These are phyloP conservation scores for Suillus weaverae DNA, from an alignment of 768 basidiomycete species.

Conservation along the genomic window DNA sequence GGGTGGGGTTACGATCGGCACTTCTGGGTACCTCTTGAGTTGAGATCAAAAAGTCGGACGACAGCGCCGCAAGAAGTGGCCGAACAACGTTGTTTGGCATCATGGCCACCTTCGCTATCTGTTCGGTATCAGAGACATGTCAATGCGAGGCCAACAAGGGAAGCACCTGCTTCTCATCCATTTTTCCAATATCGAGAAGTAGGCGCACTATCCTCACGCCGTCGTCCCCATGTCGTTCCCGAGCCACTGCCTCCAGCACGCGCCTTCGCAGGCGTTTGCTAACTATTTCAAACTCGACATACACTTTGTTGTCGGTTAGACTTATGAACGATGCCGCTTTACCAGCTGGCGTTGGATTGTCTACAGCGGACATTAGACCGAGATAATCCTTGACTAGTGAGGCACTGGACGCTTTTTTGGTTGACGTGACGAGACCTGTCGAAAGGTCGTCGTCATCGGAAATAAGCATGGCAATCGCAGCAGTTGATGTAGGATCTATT, in stretches of 20 bases:
- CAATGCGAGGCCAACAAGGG: background rate
- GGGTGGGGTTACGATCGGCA: slow-evolving; percentile 83
- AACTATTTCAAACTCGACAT: slow-evolving; percentile 79
- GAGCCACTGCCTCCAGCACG: slow-evolving; percentile 74
- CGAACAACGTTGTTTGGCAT: slow-evolving; percentile 88
- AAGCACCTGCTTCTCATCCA: slow-evolving; percentile 90
- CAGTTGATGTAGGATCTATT: slow-evolving; percentile 65
- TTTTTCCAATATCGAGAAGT: slow-evolving; percentile 79
- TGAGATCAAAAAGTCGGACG: slow-evolving; percentile 80
- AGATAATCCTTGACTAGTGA: slow-evolving; percentile 76
- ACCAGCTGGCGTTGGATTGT: slow-evolving; percentile 78
- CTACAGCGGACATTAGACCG: slow-evolving; percentile 75
- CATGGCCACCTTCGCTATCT: slow-evolving; percentile 95
- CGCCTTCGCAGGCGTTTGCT: slow-evolving; percentile 63
- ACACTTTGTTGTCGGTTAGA: slow-evolving; percentile 66
- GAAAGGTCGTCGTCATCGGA: slow-evolving; percentile 61
- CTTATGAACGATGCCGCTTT: slow-evolving; percentile 72
- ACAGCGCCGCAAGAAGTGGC: slow-evolving; percentile 73
- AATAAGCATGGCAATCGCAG: slow-evolving; percentile 63
- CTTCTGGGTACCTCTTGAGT: slow-evolving; percentile 92
- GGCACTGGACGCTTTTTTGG: slow-evolving; percentile 54
- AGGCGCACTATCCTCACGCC: slow-evolving; percentile 83
- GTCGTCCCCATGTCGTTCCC: slow-evolving; percentile 80
- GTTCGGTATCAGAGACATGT: slow-evolving; percentile 7
- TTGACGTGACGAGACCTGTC: slow-evolving; percentile 58